Conservation (phyloP, 495 filamentous ascomycete species). For the Extremus antarcticus region DNA sequence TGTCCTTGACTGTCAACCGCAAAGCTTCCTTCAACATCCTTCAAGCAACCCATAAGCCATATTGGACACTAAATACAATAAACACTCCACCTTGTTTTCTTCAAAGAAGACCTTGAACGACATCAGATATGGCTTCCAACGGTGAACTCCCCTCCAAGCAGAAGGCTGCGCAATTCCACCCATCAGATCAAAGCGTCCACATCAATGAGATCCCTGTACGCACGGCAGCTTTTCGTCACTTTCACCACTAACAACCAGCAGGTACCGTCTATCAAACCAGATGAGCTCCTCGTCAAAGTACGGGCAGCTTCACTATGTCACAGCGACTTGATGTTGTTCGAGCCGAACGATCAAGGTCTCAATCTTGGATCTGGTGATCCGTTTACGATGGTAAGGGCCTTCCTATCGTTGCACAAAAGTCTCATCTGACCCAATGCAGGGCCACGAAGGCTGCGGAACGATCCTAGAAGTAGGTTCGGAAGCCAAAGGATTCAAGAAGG, state of each 20-base stretch:
- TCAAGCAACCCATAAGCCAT: too few species aligned
- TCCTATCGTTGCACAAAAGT: too few species aligned
- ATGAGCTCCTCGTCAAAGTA: conserved; percentile 26
- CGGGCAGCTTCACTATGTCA: conserved; percentile 27
- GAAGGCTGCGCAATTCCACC: background rate
- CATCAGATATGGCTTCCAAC: background rate
- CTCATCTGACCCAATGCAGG: conserved; percentile 2
- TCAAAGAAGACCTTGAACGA: background rate
- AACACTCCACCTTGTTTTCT: too few species aligned
- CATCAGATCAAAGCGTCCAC: background rate
- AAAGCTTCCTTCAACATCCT: too few species aligned
- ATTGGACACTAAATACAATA: too few species aligned
- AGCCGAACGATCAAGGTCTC: conserved; percentile 24
- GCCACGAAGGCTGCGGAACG: conserved; percentile 23
- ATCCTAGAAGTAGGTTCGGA: conserved; percentile 18
- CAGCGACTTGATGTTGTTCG: conserved; percentile 22
- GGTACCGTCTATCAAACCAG: conserved; percentile 18
- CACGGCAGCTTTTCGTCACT: background rate
- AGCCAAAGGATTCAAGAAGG: conserved; percentile 20
- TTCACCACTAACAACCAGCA: conserved; percentile 17
- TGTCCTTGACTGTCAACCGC: too few species aligned
- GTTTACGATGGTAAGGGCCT: conserved; percentile 14
- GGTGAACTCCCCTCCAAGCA: background rate
- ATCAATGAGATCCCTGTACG: background rate
- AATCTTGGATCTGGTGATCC: conserved; percentile 16